Base-by-base conservation (phyloP, 139 green algal species). In the Ettlia oleoabundans region DNA sequence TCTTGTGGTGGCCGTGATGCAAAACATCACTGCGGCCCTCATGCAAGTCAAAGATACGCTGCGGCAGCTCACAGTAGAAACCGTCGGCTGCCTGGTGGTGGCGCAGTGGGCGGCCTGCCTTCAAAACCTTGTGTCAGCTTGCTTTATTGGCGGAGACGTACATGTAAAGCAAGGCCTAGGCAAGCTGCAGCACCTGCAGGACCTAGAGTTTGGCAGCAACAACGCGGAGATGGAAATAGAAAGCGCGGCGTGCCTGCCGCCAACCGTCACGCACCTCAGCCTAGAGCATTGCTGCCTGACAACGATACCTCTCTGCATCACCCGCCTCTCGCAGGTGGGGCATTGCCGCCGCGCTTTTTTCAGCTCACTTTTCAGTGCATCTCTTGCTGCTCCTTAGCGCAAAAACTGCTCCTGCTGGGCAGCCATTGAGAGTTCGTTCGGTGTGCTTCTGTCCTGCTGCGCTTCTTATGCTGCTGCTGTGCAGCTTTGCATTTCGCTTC, bases 131-230 rank as follows among this genome's bases (percentile, higher is more conserved):
- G 9, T 9, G 28, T 51, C 71, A 7, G 71, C 71, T 4, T 78
- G 71, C 71, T 78, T 78, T 43, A 78, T 78, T 22, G 71, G 47
- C 21, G 47, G 32, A 1, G 71, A 64, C 5, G 47, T 74, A 38
- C 38, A 37, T 21, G 9, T 74, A 22, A 53, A 55, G 38, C 66
- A 53, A 47, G 71, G 71, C 3, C 32, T 78, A 47, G 71, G 71
- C 71, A 78, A 78, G 71, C 47, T 78, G 71, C 43, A 15, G 19
- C 71, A 21, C 26, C 51, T 78, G 26, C 15, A 32, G 9, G 71
- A 78, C 19, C 71, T 78, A 21, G 71, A 78, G 47, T 78, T 78
- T 65, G 71, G 71, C 18, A 35, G 15, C 47, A 78, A 78, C 51
- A 43, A 28, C 18, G 71, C 47, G 3, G 43, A 64, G 30, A 32